These are phyloP conservation scores for Solioccasus polychromus DNA, from an alignment of 768 basidiomycete species.

Conservation along the genomic window DNA sequence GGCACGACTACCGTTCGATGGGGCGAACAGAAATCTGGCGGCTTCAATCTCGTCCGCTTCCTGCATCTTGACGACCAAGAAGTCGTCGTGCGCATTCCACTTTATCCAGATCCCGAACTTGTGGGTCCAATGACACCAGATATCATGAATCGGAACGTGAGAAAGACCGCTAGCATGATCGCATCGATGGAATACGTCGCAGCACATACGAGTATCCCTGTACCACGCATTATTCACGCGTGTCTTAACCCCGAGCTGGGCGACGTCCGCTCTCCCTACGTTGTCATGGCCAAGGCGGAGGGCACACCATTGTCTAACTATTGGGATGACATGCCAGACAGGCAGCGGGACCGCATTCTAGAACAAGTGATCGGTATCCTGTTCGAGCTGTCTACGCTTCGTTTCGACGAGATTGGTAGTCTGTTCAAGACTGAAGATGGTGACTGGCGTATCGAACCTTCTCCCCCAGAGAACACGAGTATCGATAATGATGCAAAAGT, in stretches of 20 bases:
- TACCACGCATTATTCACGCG: background rate
- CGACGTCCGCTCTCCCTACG: background rate
- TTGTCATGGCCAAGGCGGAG: background rate
- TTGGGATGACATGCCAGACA: background rate
- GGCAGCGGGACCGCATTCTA: background rate
- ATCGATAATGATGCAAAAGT: too few relatives aligned
- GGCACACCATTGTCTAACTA: background rate
- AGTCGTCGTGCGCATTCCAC: too few relatives aligned
- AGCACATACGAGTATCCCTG: background rate
- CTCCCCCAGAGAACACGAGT: background rate
- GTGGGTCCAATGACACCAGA: background rate
- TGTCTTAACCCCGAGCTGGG: background rate
- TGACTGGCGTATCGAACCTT: too few relatives aligned
- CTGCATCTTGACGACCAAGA: background rate
- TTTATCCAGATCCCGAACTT: too few relatives aligned
- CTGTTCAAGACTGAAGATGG: too few relatives aligned
- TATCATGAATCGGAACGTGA: background rate
- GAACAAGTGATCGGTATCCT: background rate
- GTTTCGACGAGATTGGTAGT: background rate
- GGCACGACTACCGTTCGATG: background rate
- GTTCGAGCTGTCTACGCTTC: background rate
- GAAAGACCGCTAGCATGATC: background rate
- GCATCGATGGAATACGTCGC: background rate
- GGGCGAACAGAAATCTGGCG: background rate
- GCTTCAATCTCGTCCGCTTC: background rate